Evolutionary conservation across 2,329 filamentous ascomycete genomes (phyloP).

Genomic region (Pseudogymnoascus sp.): DNA sequence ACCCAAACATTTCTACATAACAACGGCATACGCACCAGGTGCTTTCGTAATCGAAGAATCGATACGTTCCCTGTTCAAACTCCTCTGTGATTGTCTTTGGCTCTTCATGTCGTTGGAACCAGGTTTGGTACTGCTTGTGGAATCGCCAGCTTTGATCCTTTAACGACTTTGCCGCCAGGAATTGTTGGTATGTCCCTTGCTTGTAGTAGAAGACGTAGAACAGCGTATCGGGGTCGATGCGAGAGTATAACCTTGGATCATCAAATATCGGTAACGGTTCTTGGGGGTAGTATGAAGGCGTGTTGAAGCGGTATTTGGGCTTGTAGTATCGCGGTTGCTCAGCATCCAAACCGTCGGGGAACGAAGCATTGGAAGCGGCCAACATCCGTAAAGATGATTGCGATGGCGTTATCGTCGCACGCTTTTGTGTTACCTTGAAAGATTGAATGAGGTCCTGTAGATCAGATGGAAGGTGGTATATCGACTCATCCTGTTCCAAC

Average conservation of each 20-base stretch:
- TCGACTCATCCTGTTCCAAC: slow-evolving; percentile 58
- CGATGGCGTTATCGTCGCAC: slow-evolving; percentile 42
- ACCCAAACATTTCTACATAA: neutral
- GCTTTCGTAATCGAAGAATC: slow-evolving; percentile 98
- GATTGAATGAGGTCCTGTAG: slow-evolving; percentile 86
- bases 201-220: slow-evolving; percentile 99
- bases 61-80: slow-evolving; percentile 96
- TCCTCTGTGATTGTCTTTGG: slow-evolving; percentile 98
- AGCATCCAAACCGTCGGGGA: slow-evolving; percentile 66
- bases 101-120: slow-evolving; percentile 98
- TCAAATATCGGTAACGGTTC: slow-evolving; percentile 89
- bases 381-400: slow-evolving; percentile 66
- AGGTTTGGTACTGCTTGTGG: slow-evolving; percentile 99
- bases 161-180: slow-evolving; percentile 87
- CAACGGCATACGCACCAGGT: slow-evolving; percentile 65
- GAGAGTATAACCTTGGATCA: slow-evolving; percentile 75
- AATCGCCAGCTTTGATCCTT: slow-evolving; percentile 99
- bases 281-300: slow-evolving; percentile 78
- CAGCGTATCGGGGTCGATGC: slow-evolving; percentile 89
- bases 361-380: slow-evolving; percentile 61
- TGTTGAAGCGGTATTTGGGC: slow-evolving; percentile 71
- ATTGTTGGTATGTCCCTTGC: slow-evolving; percentile 92
- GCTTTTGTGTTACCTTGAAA: slow-evolving; percentile 74
- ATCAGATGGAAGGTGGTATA: slow-evolving; percentile 85
- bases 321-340: slow-evolving; percentile 78